phyloP scores from a whole-genome alignment of 2,329 filamentous ascomycete genomes.

The Aureobasidium sp. region DNA sequence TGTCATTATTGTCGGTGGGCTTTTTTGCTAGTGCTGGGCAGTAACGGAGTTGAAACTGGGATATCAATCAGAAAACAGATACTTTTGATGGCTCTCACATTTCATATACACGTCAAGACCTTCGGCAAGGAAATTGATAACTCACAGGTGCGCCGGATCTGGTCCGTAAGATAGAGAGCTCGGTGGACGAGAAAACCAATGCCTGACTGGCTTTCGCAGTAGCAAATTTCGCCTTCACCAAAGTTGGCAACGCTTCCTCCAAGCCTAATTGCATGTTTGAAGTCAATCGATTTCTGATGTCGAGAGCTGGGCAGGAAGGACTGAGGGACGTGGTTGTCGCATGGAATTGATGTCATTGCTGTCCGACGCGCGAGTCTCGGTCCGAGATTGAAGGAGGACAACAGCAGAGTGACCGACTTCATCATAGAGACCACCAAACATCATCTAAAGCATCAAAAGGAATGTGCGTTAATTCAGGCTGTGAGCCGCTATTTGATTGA shows the following conservation, averaged over 20 bases:
- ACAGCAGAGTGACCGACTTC: neutral
- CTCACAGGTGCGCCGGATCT: slow-evolving; percentile 10
- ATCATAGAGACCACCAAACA: neutral
- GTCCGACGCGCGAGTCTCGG: neutral
- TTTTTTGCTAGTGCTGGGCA: slow-evolving; percentile 63
- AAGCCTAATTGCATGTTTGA: slow-evolving; percentile 16
- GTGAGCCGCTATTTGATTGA: neutral
- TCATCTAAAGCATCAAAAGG: neutral
- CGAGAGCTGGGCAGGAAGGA: too few relatives aligned
- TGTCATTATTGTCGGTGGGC: slow-evolving; percentile 39
- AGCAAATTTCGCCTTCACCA: slow-evolving; percentile 33
- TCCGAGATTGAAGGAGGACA: neutral
- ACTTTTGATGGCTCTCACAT: neutral
- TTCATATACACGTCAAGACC: neutral
- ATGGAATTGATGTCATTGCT: neutral
- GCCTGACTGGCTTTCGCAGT: slow-evolving; percentile 30
- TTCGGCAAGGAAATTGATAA: neutral
- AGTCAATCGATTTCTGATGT: neutral
- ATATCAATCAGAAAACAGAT: neutral
- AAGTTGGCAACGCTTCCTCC: slow-evolving; percentile 16
- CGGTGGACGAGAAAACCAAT: slow-evolving; percentile 35
- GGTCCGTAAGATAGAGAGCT: slow-evolving; percentile 30
- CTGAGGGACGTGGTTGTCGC: neutral
- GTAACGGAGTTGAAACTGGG: slow-evolving; percentile 65
- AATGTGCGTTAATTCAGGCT: neutral